Evolutionary conservation across 495 filamentous ascomycete species (phyloP).

Genomic region (Xeromyces bisporus): DNA sequence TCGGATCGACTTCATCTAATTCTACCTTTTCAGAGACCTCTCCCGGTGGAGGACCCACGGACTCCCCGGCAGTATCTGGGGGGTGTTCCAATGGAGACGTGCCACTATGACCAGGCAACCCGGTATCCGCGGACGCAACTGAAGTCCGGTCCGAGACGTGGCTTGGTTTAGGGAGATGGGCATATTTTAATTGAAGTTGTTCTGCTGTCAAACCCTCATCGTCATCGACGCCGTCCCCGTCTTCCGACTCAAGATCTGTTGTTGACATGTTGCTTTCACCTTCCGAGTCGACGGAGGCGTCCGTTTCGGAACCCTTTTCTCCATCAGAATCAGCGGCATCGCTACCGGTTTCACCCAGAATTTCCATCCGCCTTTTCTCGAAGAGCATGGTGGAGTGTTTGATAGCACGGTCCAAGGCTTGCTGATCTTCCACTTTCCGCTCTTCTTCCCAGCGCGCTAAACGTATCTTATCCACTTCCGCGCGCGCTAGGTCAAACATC

Average conservation of each 20-base stretch:
- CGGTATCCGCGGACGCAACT: conserved; percentile 9
- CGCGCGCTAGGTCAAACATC: conserved; percentile 64
- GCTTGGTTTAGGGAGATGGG: conserved; percentile 34
- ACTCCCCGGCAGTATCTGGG: conserved; percentile 14
- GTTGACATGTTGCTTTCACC: conserved; percentile 59
- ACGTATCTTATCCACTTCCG: conserved; percentile 56
- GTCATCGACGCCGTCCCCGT: conserved; percentile 33
- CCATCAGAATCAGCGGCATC: conserved; percentile 28
- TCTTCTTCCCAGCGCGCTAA: conserved; percentile 69
- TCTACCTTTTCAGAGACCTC: conserved; percentile 18
- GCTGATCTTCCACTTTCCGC: conserved; percentile 63
- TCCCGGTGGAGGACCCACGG: conserved; percentile 8
- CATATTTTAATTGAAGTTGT: conserved; percentile 64
- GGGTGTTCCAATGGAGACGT: conserved; percentile 8
- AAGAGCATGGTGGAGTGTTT: conserved; percentile 44
- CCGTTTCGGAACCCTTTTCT: conserved; percentile 30
- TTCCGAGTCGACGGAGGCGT: conserved; percentile 20
- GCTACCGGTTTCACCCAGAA: conserved; percentile 26
- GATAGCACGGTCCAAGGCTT: conserved; percentile 68
- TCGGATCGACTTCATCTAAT: conserved; percentile 49
- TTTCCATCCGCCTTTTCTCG: conserved; percentile 38
- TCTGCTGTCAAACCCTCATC: conserved; percentile 68
- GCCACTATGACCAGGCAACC: conserved; percentile 6
- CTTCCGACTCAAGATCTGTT: conserved; percentile 26
- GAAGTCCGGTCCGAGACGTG: conserved; percentile 13